Evolutionary conservation across 177 flowering plant genomes (phyloP).

Genomic region (Vitis hybrid): DNA sequence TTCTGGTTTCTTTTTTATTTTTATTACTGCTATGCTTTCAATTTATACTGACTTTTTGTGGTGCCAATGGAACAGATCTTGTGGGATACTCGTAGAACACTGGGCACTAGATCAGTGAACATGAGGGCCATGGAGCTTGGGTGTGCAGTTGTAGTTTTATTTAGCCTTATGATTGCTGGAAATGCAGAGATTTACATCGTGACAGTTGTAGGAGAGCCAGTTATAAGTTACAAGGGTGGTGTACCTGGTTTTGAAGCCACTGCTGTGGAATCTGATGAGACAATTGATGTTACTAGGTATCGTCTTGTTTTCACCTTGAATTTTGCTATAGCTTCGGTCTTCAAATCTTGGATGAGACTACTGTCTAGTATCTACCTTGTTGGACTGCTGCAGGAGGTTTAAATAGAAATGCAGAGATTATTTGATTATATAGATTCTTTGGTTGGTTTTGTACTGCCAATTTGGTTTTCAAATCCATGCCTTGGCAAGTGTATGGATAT

Average conservation of each 20-base stretch:
- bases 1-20: not conserved
- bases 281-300: conserved; percentile 78
- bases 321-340: conserved; percentile 1
- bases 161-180: conserved; percentile 32
- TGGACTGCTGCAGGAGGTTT: no score
- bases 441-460: no score
- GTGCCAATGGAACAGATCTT: conserved; percentile 21
- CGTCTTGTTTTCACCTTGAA: not conserved
- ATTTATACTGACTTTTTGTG: not conserved
- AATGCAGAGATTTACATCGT: conserved; percentile 80
- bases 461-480: no score
- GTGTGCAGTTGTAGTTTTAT: conserved; percentile 33
- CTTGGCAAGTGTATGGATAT: no score
- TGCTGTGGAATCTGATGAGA: conserved; percentile 78
- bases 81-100: conserved; percentile 1
- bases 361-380: not conserved
- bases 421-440: no score
- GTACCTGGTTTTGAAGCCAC: conserved; percentile 84
- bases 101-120: conserved; percentile 18
- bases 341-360: not conserved
- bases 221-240: conserved; percentile 77
- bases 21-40: not conserved
- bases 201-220: conserved; percentile 84
- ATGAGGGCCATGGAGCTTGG: conserved; percentile 34
- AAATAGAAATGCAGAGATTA: no score